Evolutionary conservation across 2,329 filamentous ascomycete genomes (phyloP).

Genomic region (Penicillium glabrum): DNA sequence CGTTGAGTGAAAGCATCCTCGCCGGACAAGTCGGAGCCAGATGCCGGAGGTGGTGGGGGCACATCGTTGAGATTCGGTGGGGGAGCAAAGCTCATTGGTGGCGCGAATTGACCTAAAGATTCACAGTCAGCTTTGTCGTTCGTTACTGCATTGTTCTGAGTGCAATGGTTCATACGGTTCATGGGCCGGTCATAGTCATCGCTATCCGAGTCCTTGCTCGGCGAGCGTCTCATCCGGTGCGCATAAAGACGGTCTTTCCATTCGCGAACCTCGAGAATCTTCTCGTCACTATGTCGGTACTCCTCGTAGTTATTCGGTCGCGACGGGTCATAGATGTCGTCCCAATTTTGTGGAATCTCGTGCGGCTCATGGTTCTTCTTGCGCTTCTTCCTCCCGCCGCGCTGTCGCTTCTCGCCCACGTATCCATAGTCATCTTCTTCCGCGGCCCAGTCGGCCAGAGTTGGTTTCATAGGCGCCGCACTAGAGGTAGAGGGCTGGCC

Average conservation of each 20-base stretch:
- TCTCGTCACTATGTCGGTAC: slow-evolving; percentile 81
- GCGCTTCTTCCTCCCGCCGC: slow-evolving; percentile 75
- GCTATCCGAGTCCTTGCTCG: slow-evolving; percentile 49
- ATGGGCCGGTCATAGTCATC: slow-evolving; percentile 50
- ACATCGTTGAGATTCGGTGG: slow-evolving; percentile 45
- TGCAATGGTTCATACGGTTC: slow-evolving; percentile 43
- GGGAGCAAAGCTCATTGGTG: slow-evolving; percentile 55
- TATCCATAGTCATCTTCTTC: slow-evolving; percentile 77
- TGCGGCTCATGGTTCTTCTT: slow-evolving; percentile 69
- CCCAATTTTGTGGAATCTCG: slow-evolving; percentile 69
- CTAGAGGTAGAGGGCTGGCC: slow-evolving; percentile 23
- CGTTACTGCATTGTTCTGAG: background rate
- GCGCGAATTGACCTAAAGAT: slow-evolving; percentile 49
- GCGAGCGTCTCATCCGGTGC: slow-evolving; percentile 57
- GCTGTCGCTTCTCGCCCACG: slow-evolving; percentile 64
- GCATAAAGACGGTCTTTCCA: slow-evolving; percentile 83
- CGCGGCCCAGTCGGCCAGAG: slow-evolving; percentile 76
- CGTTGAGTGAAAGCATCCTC: slow-evolving; percentile 70
- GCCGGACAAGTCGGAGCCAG: slow-evolving; percentile 58
- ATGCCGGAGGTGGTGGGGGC: slow-evolving; percentile 32
- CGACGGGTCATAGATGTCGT: slow-evolving; percentile 84
- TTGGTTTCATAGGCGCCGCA: slow-evolving; percentile 58
- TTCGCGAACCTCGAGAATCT: slow-evolving; percentile 73
- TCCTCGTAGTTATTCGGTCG: slow-evolving; percentile 81
- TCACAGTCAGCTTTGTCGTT: background rate